phyloP scores from a whole-genome alignment of 179 eudicot genomes.

The Sideroxylon spinosum region DNA sequence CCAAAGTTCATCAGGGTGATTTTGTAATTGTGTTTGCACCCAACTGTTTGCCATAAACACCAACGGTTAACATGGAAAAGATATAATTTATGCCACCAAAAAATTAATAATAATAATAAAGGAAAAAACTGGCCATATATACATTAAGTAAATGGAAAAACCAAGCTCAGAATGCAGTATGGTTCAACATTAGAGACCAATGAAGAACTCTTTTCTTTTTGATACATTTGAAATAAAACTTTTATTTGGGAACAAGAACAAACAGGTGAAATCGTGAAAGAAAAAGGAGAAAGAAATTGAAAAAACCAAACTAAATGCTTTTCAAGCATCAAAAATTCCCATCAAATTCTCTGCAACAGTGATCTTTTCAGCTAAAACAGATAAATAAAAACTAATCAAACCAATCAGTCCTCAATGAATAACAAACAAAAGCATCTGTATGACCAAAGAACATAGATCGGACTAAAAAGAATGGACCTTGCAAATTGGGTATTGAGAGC shows the following conservation, averaged over 20 bases:
- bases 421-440: background rate
- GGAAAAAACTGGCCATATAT: background rate
- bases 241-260: background rate
- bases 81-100: background rate
- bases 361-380: background rate
- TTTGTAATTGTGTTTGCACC: conserved; percentile 80
- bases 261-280: too few species aligned
- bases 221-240: background rate
- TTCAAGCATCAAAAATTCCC: background rate
- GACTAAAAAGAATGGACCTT: conserved; percentile 46
- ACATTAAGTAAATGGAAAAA: background rate
- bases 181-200: background rate
- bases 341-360: background rate
- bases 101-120: background rate
- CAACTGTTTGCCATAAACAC: conserved; percentile 49
- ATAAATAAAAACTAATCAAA: background rate
- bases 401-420: background rate
- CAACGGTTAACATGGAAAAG: conserved; percentile 1
- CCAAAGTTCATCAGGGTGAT: conserved; percentile 96
- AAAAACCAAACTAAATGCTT: background rate
- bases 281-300: background rate
- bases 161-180: background rate
- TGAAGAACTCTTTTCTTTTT: background rate
- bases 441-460: background rate
- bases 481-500: conserved; percentile 91